Conservation (phyloP, 2,329 filamentous ascomycete genomes). For the Colletotrichum sublineola region DNA sequence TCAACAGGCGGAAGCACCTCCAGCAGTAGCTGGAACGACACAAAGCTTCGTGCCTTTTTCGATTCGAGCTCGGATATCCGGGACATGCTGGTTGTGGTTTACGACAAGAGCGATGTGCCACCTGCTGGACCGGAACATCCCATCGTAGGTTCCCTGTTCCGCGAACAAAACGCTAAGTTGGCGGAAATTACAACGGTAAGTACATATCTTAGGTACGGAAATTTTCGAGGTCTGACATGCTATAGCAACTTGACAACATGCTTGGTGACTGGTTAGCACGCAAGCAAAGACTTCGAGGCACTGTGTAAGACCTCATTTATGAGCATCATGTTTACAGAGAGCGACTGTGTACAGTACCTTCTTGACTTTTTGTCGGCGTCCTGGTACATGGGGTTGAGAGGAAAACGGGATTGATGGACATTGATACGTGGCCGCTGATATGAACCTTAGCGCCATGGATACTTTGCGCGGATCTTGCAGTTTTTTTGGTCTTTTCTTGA, state of each 20-base stretch:
- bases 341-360: conserved; percentile 39
- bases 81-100: conserved; percentile 90
- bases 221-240: conserved; percentile 44
- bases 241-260: conserved; percentile 85
- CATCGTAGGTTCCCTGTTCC: conserved; percentile 83
- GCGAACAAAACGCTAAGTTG: conserved; percentile 87
- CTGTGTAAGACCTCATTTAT: conserved; percentile 51
- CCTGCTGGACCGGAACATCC: conserved; percentile 89
- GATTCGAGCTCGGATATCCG: conserved; percentile 90
- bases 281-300: conserved; percentile 72
- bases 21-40: conserved; percentile 84
- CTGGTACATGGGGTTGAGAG: conserved; percentile 35
- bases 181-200: conserved; percentile 85
- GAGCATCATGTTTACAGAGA: conserved; percentile 35
- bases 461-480: conserved; percentile 36
- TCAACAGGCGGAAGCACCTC: conserved; percentile 59
- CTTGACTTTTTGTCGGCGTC: conserved; percentile 40
- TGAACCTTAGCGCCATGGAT: conserved; percentile 45
- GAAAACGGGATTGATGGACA: conserved; percentile 39
- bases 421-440: conserved; percentile 43
- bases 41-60: conserved; percentile 87
- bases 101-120: conserved; percentile 88
- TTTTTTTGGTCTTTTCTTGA: conserved; percentile 37
- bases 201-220: conserved; percentile 37
- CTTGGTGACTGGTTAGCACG: conserved; percentile 84